A percentile compares a stretch with the other conserved stretches of the same genome.
These are phyloP conservation scores for Mortierella sp. DNA, from an alignment of 371 early-diverging fungal species.

Conservation along the genomic window DNA sequence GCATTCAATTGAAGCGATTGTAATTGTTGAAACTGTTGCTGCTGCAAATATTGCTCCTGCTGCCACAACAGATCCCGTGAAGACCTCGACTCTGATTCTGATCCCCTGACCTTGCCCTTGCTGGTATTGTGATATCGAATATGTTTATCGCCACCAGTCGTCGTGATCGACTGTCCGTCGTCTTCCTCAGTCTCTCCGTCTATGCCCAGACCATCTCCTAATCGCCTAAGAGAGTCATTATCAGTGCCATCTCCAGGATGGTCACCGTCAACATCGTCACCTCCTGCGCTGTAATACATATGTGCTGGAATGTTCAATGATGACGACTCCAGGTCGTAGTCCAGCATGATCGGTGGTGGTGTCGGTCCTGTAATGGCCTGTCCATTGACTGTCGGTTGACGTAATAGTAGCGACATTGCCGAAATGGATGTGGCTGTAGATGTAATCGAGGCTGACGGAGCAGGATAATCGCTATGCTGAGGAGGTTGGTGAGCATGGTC, in stretches of 20 bases:
- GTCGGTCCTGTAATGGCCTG: slow-evolving; percentile 22
- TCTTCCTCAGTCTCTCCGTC: slow-evolving; percentile 44
- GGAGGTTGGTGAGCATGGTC: slow-evolving; percentile 18
- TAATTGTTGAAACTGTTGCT: slow-evolving; percentile 8
- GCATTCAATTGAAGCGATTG: slow-evolving; percentile 11
- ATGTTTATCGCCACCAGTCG: slow-evolving; percentile 17
- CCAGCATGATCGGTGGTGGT: slow-evolving; percentile 45
- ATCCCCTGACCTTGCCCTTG: slow-evolving; percentile 12
- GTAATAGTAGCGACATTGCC: slow-evolving; percentile 21
- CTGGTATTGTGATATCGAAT: neutral
- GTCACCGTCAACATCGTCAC: slow-evolving; percentile 51
- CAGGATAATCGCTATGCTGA: slow-evolving; percentile 6
- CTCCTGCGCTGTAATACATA: slow-evolving; percentile 47
- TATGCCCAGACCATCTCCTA: slow-evolving; percentile 3
- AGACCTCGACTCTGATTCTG: slow-evolving; percentile 5
- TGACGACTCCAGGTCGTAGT: slow-evolving; percentile 37
- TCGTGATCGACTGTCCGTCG: slow-evolving; percentile 18
- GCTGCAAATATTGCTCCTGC: slow-evolving; percentile 2
- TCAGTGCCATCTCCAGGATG: slow-evolving; percentile 14
- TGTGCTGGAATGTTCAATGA: slow-evolving; percentile 35
- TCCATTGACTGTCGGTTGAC: slow-evolving; percentile 26
- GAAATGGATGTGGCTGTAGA: slow-evolving; percentile 21
- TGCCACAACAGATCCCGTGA: slow-evolving; percentile 10
- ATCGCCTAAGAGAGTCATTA: neutral
- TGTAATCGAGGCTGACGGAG: slow-evolving; percentile 10